Evolutionary conservation across 177 flowering plant genomes (phyloP).

Genomic region (Vitis hybrid): DNA sequence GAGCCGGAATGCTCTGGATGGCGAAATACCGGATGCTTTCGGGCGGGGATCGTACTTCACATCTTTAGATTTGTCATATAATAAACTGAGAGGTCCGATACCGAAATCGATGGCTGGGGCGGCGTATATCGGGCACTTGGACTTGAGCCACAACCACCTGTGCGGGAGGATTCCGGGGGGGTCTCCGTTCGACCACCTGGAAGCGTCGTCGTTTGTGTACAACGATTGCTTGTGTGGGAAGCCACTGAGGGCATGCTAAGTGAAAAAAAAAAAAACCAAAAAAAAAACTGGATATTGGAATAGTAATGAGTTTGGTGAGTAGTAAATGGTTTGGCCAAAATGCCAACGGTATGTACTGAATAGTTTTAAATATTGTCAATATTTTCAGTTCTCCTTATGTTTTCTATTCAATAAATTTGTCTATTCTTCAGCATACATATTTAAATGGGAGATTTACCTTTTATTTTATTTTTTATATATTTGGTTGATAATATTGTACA

Average conservation of each 20-base stretch:
- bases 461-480: no score
- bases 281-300: not conserved
- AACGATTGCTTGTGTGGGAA: constrained; percentile 70
- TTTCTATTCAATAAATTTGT: no score
- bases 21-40: constrained; percentile 56
- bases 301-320: not conserved
- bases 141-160: constrained; percentile 64
- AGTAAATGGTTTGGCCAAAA: no score
- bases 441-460: no score
- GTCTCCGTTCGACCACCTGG: constrained; percentile 61
- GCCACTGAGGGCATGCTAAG: constrained; percentile 53
- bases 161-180: constrained; percentile 66
- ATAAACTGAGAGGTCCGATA: constrained; percentile 44
- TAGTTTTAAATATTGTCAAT: no score
- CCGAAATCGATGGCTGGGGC: constrained; percentile 47
- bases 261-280: not conserved
- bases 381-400: no score
- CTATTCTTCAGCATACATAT: no score
- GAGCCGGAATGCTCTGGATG: constrained; percentile 53
- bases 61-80: constrained; percentile 54
- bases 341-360: no score
- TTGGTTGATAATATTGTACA: no score
- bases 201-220: constrained; percentile 55
- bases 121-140: constrained; percentile 62
- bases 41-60: constrained; percentile 60